These are phyloP conservation scores for Chlorella vulgaris DNA, from an alignment of 139 green algal genomes.

Conservation along the genomic window DNA sequence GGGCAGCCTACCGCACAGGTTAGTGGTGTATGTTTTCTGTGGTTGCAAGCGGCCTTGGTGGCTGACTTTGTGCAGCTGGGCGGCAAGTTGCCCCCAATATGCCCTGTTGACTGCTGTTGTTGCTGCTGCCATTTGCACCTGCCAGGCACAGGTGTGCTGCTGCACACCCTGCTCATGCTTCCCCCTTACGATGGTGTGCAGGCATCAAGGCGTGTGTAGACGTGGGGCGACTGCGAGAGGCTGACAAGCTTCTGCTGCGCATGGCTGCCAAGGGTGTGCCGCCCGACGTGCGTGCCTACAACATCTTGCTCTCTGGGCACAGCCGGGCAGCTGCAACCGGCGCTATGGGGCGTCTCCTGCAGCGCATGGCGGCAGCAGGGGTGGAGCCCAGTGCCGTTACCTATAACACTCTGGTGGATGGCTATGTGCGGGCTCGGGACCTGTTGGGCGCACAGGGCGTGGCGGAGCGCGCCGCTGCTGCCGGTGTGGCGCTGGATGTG, in stretches of 20 bases:
- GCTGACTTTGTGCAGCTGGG: no score
- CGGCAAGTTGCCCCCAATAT: no score
- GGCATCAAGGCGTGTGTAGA: slow-evolving; percentile 72
- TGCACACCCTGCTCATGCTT: no score
- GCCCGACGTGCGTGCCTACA: slow-evolving; percentile 59
- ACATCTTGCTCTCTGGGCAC: slow-evolving; percentile 69
- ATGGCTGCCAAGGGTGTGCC: not conserved
- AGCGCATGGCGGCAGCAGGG: slow-evolving; percentile 41
- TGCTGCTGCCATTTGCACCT: no score
- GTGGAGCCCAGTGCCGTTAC: slow-evolving; percentile 54
- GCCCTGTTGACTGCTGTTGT: no score
- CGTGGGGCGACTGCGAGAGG: slow-evolving; percentile 51
- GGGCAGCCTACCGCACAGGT: slow-evolving; percentile 54
- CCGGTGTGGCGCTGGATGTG: slow-evolving; percentile 58
- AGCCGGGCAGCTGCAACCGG: slow-evolving; percentile 30
- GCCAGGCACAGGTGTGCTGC: no score
- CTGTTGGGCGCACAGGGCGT: slow-evolving; percentile 46
- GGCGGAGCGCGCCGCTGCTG: slow-evolving; percentile 43
- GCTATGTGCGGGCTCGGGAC: slow-evolving; percentile 52
- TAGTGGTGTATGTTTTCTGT: not conserved
- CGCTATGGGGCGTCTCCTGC: slow-evolving; percentile 46
- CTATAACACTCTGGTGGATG: slow-evolving; percentile 71
- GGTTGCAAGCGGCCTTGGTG: not conserved
- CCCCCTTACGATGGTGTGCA: no score
- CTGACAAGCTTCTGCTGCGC: slow-evolving; percentile 52